These are phyloP conservation scores for Oleoguttula mirabilis DNA, from an alignment of 495 filamentous ascomycete genomes.

Conservation along the genomic window DNA sequence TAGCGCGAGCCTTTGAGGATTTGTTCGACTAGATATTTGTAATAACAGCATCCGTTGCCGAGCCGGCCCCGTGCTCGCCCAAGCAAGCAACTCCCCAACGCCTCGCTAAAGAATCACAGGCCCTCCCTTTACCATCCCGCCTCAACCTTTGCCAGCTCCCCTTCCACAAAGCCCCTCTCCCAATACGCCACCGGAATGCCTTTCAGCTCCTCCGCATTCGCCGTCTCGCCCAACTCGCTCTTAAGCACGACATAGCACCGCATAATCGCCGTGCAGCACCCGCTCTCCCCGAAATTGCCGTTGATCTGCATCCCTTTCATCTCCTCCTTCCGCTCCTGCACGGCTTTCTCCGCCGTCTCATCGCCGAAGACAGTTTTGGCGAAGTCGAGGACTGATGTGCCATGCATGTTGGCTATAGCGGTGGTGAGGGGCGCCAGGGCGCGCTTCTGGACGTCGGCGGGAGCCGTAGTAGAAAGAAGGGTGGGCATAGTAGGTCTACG, in stretches of 20 bases:
- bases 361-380: slow-evolving; percentile 1
- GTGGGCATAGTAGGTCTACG: too few relatives aligned
- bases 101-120: too few relatives aligned
- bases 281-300: not conserved
- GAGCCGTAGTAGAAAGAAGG: too few relatives aligned
- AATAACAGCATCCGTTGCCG: too few relatives aligned
- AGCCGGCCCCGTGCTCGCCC: too few relatives aligned
- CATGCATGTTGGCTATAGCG: not conserved
- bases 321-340: not conserved
- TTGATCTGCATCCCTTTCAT: not conserved
- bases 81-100: too few relatives aligned
- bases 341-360: not conserved
- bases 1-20: slow-evolving; percentile 52
- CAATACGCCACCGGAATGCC: not conserved
- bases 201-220: slow-evolving; percentile 2
- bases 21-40: not conserved
- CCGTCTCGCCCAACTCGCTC: not conserved
- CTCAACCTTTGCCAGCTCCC: not conserved
- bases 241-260: not conserved
- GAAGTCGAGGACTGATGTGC: not conserved
- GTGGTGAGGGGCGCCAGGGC: not conserved
- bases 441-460: too few relatives aligned
- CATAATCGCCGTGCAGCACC: not conserved
- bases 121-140: too few relatives aligned
- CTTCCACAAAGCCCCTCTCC: not conserved